Base-by-base conservation (phyloP, 192 early-diverging fungal species). In the Backusella liffmaniae region DNA sequence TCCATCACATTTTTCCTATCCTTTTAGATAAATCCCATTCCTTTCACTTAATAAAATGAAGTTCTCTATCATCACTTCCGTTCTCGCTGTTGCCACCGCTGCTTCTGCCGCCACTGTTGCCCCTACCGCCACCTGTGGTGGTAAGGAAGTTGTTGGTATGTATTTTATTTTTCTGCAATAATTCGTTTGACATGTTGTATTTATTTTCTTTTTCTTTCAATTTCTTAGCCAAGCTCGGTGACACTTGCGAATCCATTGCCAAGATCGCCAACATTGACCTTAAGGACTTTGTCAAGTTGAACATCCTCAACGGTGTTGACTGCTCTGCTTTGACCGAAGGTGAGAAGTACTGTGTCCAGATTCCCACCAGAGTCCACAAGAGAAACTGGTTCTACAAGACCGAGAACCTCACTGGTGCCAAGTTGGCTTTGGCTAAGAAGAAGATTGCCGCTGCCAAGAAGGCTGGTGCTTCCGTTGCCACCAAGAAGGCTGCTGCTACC, bases 41-140 rank as follows among this genome's bases (percentile, higher is more conserved):
- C 53, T 41, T 76, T 36, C 36, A 67, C 75, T 46, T 72, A 62
- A 56, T 41, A 53, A 70, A 81, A 81, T 81, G 80, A 81, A 81
- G 53, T 81, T 81, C 59, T 44, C 76, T 59, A 26, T 77, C 36
- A 26, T 76, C 70, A 69, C 80, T 12, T 73, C 77, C 35, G 67
- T 76, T 42, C 37, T 81, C 23, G 72, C 76, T 21, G 16, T 81
- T 1, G 76, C 76, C 44, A 46, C 56, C 18, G 51, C 59, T 23
- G 59, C 65, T 18, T 41, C 53, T 44, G 76, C 80, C 36, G 42
- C 37, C 66, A 8, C 56, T 29, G 23, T 29, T 12, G 72, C 21
- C 29, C 51, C 67, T 44, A 36, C 21, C 32, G 21, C 67, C 59
- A 26, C 9, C 15, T 74, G 76, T 69, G 72, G 51, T 69, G 72